Base-by-base conservation (phyloP, 257 asterid species). In the Paraleonurus japonicus region DNA sequence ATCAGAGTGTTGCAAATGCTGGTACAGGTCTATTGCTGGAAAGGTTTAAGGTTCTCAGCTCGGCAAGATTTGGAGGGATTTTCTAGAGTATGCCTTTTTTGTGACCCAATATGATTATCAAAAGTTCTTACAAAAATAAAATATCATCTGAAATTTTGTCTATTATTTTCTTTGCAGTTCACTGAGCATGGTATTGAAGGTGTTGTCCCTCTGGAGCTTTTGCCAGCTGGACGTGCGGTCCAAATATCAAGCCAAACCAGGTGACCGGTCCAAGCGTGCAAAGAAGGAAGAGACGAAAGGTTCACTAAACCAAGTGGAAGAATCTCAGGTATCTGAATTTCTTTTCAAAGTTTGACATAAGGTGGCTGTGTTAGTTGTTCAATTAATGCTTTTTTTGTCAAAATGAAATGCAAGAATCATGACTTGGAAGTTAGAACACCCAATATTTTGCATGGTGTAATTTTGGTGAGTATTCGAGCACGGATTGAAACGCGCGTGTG, bases 1-100 rank as follows among this genome's bases (percentile, higher is more conserved):
- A 19, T 59, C 72, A 26, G 4, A 47, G 39, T 75, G 62, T 72
- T 69, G 61, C 70, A 33, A 70, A 41, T 75, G 64, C 39, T 83
- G 63, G 60, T 83, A 59, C 80, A 91, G 99, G 99, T 94, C 47
- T 94, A 91, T 81, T 94, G 98, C 82, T 94, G 99, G 99, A 94
- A 94, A 88, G 98, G 96, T 72, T 81, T 94, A 55, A 87, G 98
- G 83, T 94, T 94, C 79, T 91, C 99, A 64, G 96, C 99, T 63
- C 86, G 99, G 47, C 99, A 91, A 81, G 99, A 94, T 83, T 79
- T 94, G 84, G 99, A 94, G 83, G 97, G 96, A 33, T 94, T 91
- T 83, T 94, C 99, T 57, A 81, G 88, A 80, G 99, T 94, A 83
- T 4, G 96, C 37, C 71, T 51, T 28, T n/a, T 62, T 67, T 58